Evolutionary conservation across 176 grass and related monocot species (phyloP).

Genomic region (Aegilops umbellulata): DNA sequence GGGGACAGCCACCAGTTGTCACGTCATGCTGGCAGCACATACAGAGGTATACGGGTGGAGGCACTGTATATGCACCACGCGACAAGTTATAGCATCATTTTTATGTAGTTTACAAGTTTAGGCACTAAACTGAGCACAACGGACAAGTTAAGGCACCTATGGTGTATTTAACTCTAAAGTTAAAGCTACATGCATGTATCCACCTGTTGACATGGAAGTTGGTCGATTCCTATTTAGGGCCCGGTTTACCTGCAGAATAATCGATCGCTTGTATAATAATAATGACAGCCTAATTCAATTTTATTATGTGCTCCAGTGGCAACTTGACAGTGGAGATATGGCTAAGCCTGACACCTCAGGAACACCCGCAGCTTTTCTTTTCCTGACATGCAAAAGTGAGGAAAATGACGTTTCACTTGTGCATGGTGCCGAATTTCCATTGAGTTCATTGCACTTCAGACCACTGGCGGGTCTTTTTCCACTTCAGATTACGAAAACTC

Average conservation of each 20-base stretch:
- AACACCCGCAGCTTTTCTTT: not conserved
- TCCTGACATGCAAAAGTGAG: not conserved
- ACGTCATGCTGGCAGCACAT: too few relatives aligned
- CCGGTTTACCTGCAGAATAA: not conserved
- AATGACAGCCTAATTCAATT: not conserved
- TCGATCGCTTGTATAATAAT: not conserved
- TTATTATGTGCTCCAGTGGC: not conserved
- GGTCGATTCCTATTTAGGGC: not conserved
- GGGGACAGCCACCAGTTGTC: too few relatives aligned
- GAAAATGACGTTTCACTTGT: not conserved
- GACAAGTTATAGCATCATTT: too few relatives aligned
- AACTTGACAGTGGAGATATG: not conserved
- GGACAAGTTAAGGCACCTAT: too few relatives aligned
- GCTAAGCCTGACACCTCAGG: not conserved
- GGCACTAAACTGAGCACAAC: too few relatives aligned
- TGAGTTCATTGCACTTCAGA: not conserved
- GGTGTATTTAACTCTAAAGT: too few relatives aligned
- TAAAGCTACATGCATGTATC: conserved; percentile 18
- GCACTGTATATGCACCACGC: too few relatives aligned
- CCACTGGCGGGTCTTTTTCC: not conserved
- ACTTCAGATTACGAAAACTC: not conserved
- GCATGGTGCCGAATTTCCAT: not conserved
- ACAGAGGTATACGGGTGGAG: too few relatives aligned
- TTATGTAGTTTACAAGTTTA: too few relatives aligned
- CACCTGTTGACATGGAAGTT: not conserved